Evolutionary conservation across 2,329 filamentous ascomycete species (phyloP), one percentile per base, ranked within the genome.

Genomic region (Grosmannia penicillata): DNA sequence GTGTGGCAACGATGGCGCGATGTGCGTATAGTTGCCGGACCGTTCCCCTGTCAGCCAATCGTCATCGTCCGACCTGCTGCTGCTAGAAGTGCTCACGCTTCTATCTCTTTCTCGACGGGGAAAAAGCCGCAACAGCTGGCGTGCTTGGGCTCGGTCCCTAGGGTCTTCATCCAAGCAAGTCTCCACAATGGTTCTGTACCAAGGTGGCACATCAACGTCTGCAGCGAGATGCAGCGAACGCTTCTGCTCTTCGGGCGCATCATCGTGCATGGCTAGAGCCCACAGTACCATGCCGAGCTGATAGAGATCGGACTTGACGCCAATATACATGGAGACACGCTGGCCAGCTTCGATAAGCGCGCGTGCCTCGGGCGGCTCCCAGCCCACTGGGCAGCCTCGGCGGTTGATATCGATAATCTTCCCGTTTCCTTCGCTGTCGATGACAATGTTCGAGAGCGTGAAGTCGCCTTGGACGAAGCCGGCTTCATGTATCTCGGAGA

Each of bases 391-490:
- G 51, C 91, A 98, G n/a, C 91, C 91, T 49, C 91, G 72, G 39
- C 91, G 73, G 60, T 98, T 98, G 62, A 98, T 95, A 57, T 98
- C 91, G 53, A 98, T 98, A 48, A 98, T 96, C 51, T 93, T 89
- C 8, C 89, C 91, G 52, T 95, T 72, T 52, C 86, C 78, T 31
- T 81, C 61, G 11, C 70, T 68, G 55, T 96, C 85, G 51, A 98
- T 81, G 44, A 98, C 91, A 47, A 98, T 93, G 54, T 98, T 98
- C 6, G 87, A 94, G 22, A 98, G 67, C 0, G 91, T 98, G 47
- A 98, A 95, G 54, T 98, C 91, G 19, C 91, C 91, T 53, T 98
- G 91, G 10, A 98, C 91, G 55, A 93, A 96, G 5, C 91, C 91
- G 18, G 84, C 79, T 56, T 96, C 89, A 51, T 98, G 91, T 23